Base-by-base conservation (phyloP, 192 early-diverging fungal species). In the Phycomyces nitens region DNA sequence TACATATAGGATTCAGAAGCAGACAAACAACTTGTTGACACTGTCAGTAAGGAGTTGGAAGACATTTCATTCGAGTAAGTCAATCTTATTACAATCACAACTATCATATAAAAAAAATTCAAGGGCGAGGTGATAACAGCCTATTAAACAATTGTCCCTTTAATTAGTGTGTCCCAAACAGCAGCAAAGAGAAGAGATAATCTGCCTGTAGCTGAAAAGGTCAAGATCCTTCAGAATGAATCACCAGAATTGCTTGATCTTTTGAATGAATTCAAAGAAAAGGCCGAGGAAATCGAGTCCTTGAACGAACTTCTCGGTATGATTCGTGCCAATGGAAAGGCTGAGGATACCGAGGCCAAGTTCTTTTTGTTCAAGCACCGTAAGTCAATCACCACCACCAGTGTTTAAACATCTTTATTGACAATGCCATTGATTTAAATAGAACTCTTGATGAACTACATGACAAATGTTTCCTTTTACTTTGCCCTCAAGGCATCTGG, bases 391-490 rank as follows among this genome's bases (percentile, higher is more conserved):
- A n/a, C n/a, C n/a, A n/a, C n/a, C n/a, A n/a, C n/a, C n/a, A n/a
- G n/a, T n/a, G n/a, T n/a, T n/a, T n/a, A n/a, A n/a, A n/a, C n/a
- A n/a, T n/a, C n/a, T n/a, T n/a, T n/a, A n/a, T n/a, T n/a, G n/a
- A n/a, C n/a, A n/a, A n/a, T n/a, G n/a, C n/a, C n/a, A n/a, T n/a
- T n/a, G n/a, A 26, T n/a, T 24, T 60, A 0, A 20, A n/a, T 63
- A 74, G 72, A 75, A 53, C 59, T 70, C 6, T 41, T 90, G 22
- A 79, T 88, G 69, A 84, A 86, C 62, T 96, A 95, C 64, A 72
- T 96, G 62, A 91, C 88, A 65, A 98, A 98, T 69, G 82, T 96
- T 62, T 83, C 93, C 6, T 95, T 94, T 62, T 94, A 93, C 67
- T 78, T 97, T 58, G 84, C 83, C 1, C 59, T 93, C 64, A 82